phyloP scores from a whole-genome alignment of 441 rosid species.

The Populus trichocarpa region DNA sequence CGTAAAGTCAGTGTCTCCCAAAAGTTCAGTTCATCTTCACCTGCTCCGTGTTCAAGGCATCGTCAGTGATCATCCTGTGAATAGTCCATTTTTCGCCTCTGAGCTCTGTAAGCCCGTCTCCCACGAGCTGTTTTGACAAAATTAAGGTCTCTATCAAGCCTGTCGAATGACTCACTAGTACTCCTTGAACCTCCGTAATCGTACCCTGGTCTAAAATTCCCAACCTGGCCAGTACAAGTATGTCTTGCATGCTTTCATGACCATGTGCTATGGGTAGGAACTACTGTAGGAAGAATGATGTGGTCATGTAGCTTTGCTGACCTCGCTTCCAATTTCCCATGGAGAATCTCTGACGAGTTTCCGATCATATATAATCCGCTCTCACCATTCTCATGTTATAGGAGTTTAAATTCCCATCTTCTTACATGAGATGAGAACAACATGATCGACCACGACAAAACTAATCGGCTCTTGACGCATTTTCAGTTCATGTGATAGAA shows the following conservation, averaged over 20 bases:
- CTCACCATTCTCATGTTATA: no score
- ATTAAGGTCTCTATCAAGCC: constrained; percentile 38
- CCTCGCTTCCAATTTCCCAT: no score
- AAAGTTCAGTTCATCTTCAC: constrained; percentile 40
- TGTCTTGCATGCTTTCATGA: constrained; percentile 40
- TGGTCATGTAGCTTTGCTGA: neutral
- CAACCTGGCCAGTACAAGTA: constrained; percentile 64
- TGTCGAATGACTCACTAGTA: constrained; percentile 32
- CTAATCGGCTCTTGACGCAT: no score
- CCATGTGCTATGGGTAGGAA: constrained; percentile 27
- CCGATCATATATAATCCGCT: no score
- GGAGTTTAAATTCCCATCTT: no score
- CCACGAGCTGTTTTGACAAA: constrained; percentile 44
- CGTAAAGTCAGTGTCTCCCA: no score
- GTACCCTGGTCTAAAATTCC: constrained; percentile 46
- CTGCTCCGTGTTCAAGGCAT: constrained; percentile 51
- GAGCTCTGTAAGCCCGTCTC: constrained; percentile 61
- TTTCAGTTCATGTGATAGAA: no score
- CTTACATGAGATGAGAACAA: no score
- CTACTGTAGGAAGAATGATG: neutral
- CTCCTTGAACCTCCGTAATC: constrained; percentile 44
- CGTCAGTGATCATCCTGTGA: constrained; percentile 54
- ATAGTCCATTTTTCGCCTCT: constrained; percentile 56
- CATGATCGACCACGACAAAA: no score
- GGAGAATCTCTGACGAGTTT: no score